Conservation (phyloP, 495 filamentous ascomycete species). For the Cairneyella variabilis region DNA sequence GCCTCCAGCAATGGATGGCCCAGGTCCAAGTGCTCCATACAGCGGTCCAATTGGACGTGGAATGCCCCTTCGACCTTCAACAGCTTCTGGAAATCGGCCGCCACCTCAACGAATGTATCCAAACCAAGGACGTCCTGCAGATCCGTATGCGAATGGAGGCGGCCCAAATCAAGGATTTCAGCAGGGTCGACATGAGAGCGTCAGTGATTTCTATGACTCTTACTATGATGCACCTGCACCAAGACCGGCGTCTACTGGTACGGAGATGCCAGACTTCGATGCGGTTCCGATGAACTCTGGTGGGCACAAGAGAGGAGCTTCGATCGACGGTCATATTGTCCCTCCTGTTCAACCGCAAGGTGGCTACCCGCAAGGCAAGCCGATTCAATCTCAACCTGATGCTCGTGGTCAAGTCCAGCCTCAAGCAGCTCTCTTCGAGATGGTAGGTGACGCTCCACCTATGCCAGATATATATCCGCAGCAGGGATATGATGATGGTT, state of each 20-base stretch:
- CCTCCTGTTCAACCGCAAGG: conserved; percentile 34
- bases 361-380: conserved; percentile 39
- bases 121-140: conserved; percentile 29
- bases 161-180: conserved; percentile 7
- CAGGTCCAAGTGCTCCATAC: conserved; percentile 35
- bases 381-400: conserved; percentile 66
- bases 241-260: conserved; percentile 30
- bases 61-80: conserved; percentile 44
- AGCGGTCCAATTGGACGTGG: conserved; percentile 38
- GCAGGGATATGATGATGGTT: conserved; percentile 32
- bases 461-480: conserved; percentile 34
- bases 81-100: conserved; percentile 44
- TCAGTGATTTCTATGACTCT: conserved; percentile 53
- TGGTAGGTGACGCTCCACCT: conserved; percentile 56
- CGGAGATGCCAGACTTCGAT: conserved; percentile 76
- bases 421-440: conserved; percentile 65
- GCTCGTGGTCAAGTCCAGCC: conserved; percentile 45
- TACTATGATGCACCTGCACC: conserved; percentile 41
- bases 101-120: conserved; percentile 43
- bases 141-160: conserved; percentile 14
- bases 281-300: conserved; percentile 41
- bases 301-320: conserved; percentile 16
- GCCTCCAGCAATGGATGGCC: conserved; percentile 26
- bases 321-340: conserved; percentile 52
- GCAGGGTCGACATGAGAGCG: conserved; percentile 11